A percentile compares a stretch with the other conserved stretches of the same genome.
Conservation (phyloP, 805 yeast genomes). For the Cyberlindnera bimundalis region DNA sequence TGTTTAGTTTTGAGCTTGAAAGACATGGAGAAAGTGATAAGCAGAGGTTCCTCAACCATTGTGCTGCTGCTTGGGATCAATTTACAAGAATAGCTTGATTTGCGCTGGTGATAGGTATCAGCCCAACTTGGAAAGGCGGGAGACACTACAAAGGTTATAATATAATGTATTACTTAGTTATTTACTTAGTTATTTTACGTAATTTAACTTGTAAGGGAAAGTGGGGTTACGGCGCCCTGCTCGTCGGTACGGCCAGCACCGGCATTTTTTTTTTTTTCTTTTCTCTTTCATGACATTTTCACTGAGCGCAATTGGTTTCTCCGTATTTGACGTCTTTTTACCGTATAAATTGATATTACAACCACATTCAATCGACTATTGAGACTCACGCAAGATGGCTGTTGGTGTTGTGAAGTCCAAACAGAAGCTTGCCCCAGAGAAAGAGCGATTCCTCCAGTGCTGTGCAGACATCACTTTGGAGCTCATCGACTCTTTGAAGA, state of each 20-base stretch:
- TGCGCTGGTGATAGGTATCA: too few species aligned
- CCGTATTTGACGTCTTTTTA: too few species aligned
- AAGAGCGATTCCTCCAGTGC: slow-evolving; percentile 87
- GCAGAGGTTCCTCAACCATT: slow-evolving; percentile 31
- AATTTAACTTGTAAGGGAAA: too few species aligned
- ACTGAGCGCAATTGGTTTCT: slow-evolving; percentile 4
- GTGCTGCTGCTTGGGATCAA: slow-evolving; percentile 36
- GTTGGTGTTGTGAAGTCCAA: slow-evolving; percentile 36
- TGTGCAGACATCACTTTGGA: slow-evolving; percentile 90
- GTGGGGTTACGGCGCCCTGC: slow-evolving; percentile 4
- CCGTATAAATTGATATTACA: too few species aligned
- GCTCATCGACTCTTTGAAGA: slow-evolving; percentile 70
- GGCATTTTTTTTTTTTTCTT: not conserved
- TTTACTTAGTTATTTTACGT: too few species aligned
- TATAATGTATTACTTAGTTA: too few species aligned
- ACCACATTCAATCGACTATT: too few species aligned
- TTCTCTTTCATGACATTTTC: slow-evolving; percentile 6
- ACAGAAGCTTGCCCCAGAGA: slow-evolving; percentile 80
- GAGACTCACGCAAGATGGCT: slow-evolving; percentile 24
- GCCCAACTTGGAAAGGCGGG: too few species aligned
- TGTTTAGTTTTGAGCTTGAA: slow-evolving; percentile 25
- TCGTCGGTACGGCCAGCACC: slow-evolving; percentile 2
- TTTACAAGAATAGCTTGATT: slow-evolving; percentile 14
- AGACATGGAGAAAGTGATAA: slow-evolving; percentile 20
- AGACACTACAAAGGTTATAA: not conserved